A percentile compares a stretch with the other conserved stretches of the same genome.
Conservation (phyloP, 495 filamentous ascomycete genomes). For the Aspergillus heteromorphus region DNA sequence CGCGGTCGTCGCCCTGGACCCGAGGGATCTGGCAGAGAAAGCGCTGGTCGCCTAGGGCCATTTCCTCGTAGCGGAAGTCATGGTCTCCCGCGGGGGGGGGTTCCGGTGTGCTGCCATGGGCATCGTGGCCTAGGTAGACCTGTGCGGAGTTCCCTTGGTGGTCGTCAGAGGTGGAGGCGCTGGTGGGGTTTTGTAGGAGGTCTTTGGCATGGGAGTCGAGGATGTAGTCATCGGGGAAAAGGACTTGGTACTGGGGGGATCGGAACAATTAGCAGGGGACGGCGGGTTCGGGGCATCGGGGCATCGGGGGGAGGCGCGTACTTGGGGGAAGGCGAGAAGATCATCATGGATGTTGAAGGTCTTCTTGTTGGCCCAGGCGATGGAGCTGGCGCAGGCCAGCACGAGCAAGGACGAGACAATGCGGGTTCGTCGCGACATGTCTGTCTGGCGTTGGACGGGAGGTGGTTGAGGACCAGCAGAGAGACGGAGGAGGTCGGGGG, state of each 20-base stretch:
- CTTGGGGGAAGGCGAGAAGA: slow-evolving; percentile 86
- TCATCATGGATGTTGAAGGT: slow-evolving; percentile 85
- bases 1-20: slow-evolving; percentile 45
- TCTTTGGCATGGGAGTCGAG: slow-evolving; percentile 63
- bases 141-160: slow-evolving; percentile 16
- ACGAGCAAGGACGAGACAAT: slow-evolving; percentile 24
- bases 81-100: background rate
- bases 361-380: slow-evolving; percentile 48
- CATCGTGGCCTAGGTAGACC: slow-evolving; percentile 17
- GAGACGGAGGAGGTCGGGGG: background rate
- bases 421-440: slow-evolving; percentile 26
- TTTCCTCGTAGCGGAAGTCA: slow-evolving; percentile 38
- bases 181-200: slow-evolving; percentile 41
- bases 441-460: background rate
- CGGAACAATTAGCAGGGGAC: slow-evolving; percentile 6
- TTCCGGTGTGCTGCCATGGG: slow-evolving; percentile 8
- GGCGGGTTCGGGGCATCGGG: background rate
- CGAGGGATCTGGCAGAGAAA: slow-evolving; percentile 85
- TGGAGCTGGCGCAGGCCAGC: slow-evolving; percentile 32
- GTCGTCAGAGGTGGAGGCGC: slow-evolving; percentile 8
- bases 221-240: slow-evolving; percentile 70
- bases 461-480: background rate
- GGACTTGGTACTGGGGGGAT: slow-evolving; percentile 68
- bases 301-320: slow-evolving; percentile 32
- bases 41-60: slow-evolving; percentile 61